Base-by-base conservation (phyloP, 768 basidiomycete species). In the Krasilnikovozyma curviuscula region DNA sequence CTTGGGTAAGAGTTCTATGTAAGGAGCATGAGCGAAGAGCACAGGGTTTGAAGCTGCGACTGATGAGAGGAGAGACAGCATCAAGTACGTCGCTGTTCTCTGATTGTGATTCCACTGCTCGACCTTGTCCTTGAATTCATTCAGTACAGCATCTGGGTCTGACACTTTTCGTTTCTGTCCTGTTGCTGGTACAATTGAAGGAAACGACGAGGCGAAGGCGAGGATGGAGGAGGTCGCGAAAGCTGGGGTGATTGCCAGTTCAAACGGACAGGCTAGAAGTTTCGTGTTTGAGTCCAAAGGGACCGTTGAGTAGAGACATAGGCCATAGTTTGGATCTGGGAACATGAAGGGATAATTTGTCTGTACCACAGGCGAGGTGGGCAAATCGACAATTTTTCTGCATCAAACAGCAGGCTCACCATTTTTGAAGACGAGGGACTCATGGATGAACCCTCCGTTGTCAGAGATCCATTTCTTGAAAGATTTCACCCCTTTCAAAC, bases 1-100 rank as follows among this genome's bases (percentile, higher is more conserved):
- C 0, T 67, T 24, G 0, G 89, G 89, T 1, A 93, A 69, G 7
- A 71, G 73, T 19, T 71, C 65, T 24, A 85, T 60, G 61, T 95
- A 97, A 2, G 73, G 70, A 7, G 31, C 19, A 53, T 71, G 70
- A 6, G 33, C 21, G 28, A 69, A 59, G 10, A 50, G 38, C 6
- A n/a, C 27, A 24, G 8, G 46, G 8, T 24, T 19, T 2, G 12
- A 30, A 43, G 41, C 41, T 34, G 45, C 6, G 10, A 24, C 16
- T 9, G 27, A 44, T 21, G n/a, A 27, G 24, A 14, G 31, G n/a
- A 30, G 34, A 27, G 41, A 33, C 28, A 8, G 33, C 21, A 35
- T 33, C 40, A 13, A 35, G 21, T 21, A 21, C n/a, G 10, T 18
- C 38, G 18, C n/a, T 8, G 16, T 19, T 48, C 24, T 13, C 16